phyloP scores from a whole-genome alignment of 148 eudicot species.

The Camellia japonica region DNA sequence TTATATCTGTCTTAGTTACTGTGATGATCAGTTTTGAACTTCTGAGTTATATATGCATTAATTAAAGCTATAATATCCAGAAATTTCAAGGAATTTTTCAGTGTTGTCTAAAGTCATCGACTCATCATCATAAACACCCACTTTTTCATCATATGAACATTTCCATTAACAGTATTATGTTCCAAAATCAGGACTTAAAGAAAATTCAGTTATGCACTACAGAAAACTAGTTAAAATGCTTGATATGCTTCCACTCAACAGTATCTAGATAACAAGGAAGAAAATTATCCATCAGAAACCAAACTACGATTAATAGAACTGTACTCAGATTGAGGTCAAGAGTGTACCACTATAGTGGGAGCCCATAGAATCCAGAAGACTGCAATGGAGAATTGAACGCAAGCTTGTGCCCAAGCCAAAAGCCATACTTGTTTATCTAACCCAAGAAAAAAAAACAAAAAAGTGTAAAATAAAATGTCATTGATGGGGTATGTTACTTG shows the following conservation, averaged over 20 bases:
- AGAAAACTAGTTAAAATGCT: constrained; percentile 2
- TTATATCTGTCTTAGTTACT: not conserved
- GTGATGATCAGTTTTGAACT: not conserved
- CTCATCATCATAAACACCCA: too few relatives aligned
- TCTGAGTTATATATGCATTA: not conserved
- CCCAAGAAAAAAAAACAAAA: not conserved
- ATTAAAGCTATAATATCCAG: not conserved
- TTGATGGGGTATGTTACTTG: too few relatives aligned
- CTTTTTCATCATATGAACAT: not conserved
- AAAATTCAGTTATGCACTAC: constrained; percentile 3
- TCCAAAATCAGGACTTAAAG: not conserved
- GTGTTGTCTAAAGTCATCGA: not conserved
- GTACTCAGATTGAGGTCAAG: constrained; percentile 1
- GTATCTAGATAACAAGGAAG: not conserved
- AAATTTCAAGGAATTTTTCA: not conserved
- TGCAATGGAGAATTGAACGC: constrained; percentile 67
- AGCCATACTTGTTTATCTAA: constrained; percentile 81
- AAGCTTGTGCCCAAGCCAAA: constrained; percentile 73
- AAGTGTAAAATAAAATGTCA: not conserved
- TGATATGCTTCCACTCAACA: not conserved
- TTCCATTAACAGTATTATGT: not conserved
- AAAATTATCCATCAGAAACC: not conserved
- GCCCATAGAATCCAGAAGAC: constrained; percentile 94
- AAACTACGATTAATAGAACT: not conserved
- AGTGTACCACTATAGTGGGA: constrained; percentile 72